Conservation (phyloP, 768 basidiomycete species). For the Agaricus blazei region DNA sequence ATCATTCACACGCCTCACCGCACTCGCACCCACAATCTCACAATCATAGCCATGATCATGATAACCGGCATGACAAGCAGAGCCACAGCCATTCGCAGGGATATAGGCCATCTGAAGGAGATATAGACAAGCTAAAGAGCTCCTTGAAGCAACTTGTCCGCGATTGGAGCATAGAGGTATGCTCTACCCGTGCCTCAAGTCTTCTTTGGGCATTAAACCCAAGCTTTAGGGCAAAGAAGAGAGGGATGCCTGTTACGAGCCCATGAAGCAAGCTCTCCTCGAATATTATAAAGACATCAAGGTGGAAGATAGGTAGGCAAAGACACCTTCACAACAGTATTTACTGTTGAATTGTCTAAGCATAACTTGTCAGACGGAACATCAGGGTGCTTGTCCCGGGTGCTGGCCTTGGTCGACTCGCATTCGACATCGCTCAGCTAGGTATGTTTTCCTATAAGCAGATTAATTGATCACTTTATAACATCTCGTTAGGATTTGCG, state of each 20-base stretch:
- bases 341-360: not conserved
- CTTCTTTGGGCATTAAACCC: not conserved
- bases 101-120: conserved; percentile 59
- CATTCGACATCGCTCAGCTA: conserved; percentile 80
- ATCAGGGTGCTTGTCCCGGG: conserved; percentile 85
- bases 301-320: conserved; percentile 44
- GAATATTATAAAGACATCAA: conserved; percentile 56
- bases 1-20: conserved; percentile 15
- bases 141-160: conserved; percentile 91
- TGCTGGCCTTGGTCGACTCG: conserved; percentile 82
- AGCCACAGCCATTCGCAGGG: conserved; percentile 19
- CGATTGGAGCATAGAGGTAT: conserved; percentile 87
- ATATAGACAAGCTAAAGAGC: conserved; percentile 89
- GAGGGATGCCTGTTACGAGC: conserved; percentile 73
- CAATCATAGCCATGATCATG: conserved; percentile 24
- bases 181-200: not conserved
- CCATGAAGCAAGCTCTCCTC: conserved; percentile 73
- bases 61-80: no score
- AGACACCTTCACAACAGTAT: not conserved
- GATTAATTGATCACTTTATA: not conserved
- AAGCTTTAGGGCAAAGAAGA: conserved; percentile 61
- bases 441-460: conserved; percentile 38
- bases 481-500: conserved; percentile 57
- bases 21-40: conserved; percentile 23
- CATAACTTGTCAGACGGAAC: conserved; percentile 31